Evolutionary conservation across 768 basidiomycete species (phyloP), one percentile per base, ranked within the genome.

Genomic region (Coprinopsis marcescibilis): DNA sequence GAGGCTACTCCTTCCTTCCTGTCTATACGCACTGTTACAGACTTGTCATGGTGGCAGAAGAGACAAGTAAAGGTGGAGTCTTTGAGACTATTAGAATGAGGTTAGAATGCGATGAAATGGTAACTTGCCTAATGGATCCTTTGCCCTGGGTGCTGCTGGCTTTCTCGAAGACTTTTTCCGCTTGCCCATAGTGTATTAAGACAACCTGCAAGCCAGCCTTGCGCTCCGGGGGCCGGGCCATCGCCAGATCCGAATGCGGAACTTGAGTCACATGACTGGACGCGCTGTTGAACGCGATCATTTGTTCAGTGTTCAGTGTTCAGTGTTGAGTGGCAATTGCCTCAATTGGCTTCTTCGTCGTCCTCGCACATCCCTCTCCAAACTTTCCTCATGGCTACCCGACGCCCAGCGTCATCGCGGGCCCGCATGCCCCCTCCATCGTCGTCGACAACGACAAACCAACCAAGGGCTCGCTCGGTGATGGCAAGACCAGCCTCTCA

Each of bases 31-130:
- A 92, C 87, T 12, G 83, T 85, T 40, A 92, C 88, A 17, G 89
- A 88, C 61, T 85, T 88, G 62, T 92, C 87, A 62, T 92, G 89
- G 66, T 92, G 83, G 61, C 89, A 92, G 65, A 89, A 92, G 12
- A 92, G 68, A 63, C 89, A 92, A 21, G 87, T 88, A 62, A 92
- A 92, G 27, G 80, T 75, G 8, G 83, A 85, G 57, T 91, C 89
- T 92, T 20, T 62, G 23, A 45, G 21, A 42, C 26, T n/a, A n/a
- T n/a, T n/a, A n/a, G 37, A 30, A 40, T 35, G 32, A 45, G 23
- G 10, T 20, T 34, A 14, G 13, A 20, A 37, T 35, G 23, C 19
- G 14, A 33, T 13, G 25, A 25, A 36, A 49, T 20, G 2, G 8
- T 44, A 51, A 60, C 77, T 49, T 43, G 90, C 89, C 90, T 12